Evolutionary conservation across 495 filamentous ascomycete genomes (phyloP), one percentile per base, ranked within the genome.

Genomic region (Penicillium argentinense): DNA sequence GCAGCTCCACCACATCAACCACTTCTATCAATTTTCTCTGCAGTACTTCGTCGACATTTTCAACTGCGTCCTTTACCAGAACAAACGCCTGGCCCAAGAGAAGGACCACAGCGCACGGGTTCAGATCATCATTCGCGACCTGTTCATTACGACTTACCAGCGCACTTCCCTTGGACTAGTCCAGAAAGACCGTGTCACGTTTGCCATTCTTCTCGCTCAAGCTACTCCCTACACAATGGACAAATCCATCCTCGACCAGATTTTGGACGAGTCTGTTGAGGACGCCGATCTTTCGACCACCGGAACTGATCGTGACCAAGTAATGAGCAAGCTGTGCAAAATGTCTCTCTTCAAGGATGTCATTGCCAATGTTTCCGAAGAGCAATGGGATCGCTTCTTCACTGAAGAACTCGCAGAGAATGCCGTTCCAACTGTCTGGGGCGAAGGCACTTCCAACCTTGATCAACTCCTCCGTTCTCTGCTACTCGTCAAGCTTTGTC

Each of bases 1-100:
- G 69, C 92, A 97, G 65, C 84, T 99, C 34, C 91, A 96, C 63
- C 92, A 96, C 59, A 82, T 99, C 64, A 96, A 99, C 63, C 95
- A 97, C 74, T 97, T 97, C 74, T 99, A 99, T 64, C 93, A 97
- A 57, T 97, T 99, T 78, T 97, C 95, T 16, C 77, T 99, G 37
- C 91, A 96, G 71, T 98, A 92, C 69, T 99, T 99, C 66, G 79
- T 93, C 12, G 89, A 96, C 59, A 99, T 99, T 54, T 97, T 99
- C 80, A 83, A 95, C 61, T 84, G 87, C 1, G 92, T 99, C 26
- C 80, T 99, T 14, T 87, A 86, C 56, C 76, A 81, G 43, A 93
- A 93, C 67, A 86, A 86, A 56, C 79, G 79, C 19, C 77, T 95
- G 39, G 77, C 81, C 5, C 75, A 73, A 26, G 84, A 89, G 65